phyloP scores from a whole-genome alignment of 108 stramenopile genomes.

The Mediolabrus comicus region DNA sequence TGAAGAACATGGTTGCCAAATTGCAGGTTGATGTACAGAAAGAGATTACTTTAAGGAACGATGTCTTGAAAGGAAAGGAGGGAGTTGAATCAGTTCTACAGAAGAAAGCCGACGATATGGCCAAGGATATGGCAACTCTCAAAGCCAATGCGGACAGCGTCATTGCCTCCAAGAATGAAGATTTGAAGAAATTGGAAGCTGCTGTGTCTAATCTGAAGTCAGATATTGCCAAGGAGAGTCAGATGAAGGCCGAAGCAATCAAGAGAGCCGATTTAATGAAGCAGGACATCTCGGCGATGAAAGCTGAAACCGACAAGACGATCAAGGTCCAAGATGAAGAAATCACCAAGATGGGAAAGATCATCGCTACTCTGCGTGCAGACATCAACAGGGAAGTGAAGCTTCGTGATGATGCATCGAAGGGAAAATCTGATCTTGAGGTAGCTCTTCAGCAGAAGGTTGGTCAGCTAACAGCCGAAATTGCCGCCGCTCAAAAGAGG shows the following conservation, averaged over 20 bases:
- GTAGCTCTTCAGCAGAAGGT: slow-evolving; percentile 32
- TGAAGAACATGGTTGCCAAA: slow-evolving; percentile 25
- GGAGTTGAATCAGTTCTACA: slow-evolving; percentile 15
- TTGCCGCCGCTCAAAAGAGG: slow-evolving; percentile 5
- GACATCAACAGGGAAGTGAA: slow-evolving; percentile 19
- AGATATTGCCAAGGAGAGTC: slow-evolving; percentile 6
- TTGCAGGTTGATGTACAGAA: slow-evolving; percentile 8
- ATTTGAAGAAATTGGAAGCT: slow-evolving; percentile 30
- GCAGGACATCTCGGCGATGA: slow-evolving; percentile 3
- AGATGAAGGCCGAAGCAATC: slow-evolving; percentile 3
- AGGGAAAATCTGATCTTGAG: slow-evolving; percentile 38
- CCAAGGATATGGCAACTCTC: slow-evolving; percentile 14
- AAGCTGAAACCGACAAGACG: slow-evolving; percentile 14
- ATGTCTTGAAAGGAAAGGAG: slow-evolving; percentile 17
- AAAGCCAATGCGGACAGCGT: slow-evolving; percentile 21
- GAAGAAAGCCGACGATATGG: slow-evolving; percentile 22
- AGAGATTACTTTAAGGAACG: slow-evolving; percentile 17
- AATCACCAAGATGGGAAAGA: slow-evolving; percentile 21
- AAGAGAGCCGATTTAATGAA: not conserved
- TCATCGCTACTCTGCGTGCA: slow-evolving; percentile 10
- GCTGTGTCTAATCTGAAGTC: slow-evolving; percentile 2
- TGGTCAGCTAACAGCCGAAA: slow-evolving; percentile 14
- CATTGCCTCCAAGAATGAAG: slow-evolving; percentile 15
- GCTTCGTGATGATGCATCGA: slow-evolving; percentile 28
- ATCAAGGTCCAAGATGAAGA: slow-evolving; percentile 19